A percentile compares a stretch with the other conserved stretches of the same genome.
These are phyloP conservation scores for Arachis monticola DNA, from an alignment of 331 rosid genomes.

Conservation along the genomic window DNA sequence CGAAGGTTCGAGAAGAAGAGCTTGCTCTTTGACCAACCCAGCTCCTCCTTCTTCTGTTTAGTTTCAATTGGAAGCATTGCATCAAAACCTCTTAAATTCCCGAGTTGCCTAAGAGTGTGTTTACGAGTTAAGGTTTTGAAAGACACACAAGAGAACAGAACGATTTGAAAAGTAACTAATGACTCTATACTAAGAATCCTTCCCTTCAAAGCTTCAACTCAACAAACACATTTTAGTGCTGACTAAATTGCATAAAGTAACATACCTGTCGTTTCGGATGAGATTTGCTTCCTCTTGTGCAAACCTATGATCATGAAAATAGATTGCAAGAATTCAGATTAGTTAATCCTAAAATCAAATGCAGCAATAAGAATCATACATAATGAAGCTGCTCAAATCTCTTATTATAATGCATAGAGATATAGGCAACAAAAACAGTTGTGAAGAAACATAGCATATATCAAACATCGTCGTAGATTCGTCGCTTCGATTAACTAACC, in stretches of 20 bases:
- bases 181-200: too few species aligned
- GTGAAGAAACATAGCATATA: not conserved
- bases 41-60: constrained; percentile 23
- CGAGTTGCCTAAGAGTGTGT: not conserved
- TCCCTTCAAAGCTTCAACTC: too few species aligned
- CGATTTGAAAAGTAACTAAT: too few species aligned
- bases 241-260: not conserved
- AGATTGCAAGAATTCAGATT: not conserved
- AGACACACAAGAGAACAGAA: too few species aligned
- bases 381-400: constrained; percentile 16
- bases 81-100: constrained; percentile 10
- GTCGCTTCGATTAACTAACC: constrained; percentile 40
- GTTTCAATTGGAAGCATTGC: constrained; percentile 23
- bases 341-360: constrained; percentile 17
- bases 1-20: constrained; percentile 13
- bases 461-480: constrained; percentile 3
- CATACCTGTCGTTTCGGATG: constrained; percentile 43
- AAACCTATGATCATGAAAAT: constrained; percentile 17
- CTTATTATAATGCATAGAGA: constrained; percentile 5
- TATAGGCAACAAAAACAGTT: constrained; percentile 10
- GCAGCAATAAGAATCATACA: constrained; percentile 29
- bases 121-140: too few species aligned
- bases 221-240: not conserved
- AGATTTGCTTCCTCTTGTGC: constrained; percentile 29
- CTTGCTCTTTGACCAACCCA: constrained; percentile 24